Evolutionary conservation across 163 green algal genomes (phyloP).

Genomic region (Trebouxiophyceae sp.): DNA sequence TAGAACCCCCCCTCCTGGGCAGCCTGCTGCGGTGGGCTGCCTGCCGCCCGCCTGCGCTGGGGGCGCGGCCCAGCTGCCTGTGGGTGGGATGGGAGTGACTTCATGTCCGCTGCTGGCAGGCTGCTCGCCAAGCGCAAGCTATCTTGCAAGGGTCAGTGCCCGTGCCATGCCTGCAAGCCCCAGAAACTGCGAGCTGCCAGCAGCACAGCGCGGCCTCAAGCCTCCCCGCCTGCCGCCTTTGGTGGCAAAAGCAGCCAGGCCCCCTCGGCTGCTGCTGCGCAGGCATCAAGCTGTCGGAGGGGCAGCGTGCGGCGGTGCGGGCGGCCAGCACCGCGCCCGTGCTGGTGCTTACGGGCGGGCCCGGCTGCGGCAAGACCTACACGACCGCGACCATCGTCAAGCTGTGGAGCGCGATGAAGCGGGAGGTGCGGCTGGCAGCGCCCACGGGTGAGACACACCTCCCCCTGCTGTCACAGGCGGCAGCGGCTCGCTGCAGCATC

Average conservation of each 20-base stretch:
- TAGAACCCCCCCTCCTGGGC: background rate
- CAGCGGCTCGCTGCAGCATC: no score
- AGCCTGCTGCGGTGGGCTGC: no score
- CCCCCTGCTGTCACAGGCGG: no score
- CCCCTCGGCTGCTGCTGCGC: background rate
- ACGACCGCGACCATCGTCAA: constrained; percentile 47
- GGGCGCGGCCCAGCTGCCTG: no score
- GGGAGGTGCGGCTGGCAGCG: constrained; percentile 45
- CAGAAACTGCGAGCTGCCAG: background rate
- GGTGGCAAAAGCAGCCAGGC: background rate
- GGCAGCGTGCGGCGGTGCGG: constrained; percentile 42
- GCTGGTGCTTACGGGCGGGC: constrained; percentile 60
- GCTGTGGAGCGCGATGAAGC: constrained; percentile 41
- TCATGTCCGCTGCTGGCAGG: background rate
- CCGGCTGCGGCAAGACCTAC: constrained; percentile 68
- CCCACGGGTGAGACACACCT: constrained; percentile 58
- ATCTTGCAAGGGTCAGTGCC: background rate
- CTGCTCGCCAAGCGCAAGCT: background rate
- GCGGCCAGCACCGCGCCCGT: constrained; percentile 35
- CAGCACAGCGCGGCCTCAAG: constrained; percentile 5
- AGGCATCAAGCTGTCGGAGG: constrained; percentile 25
- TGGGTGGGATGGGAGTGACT: no score
- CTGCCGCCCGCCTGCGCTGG: no score
- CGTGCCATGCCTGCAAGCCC: no score
- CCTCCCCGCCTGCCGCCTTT: no score